Evolutionary conservation across 768 basidiomycete species (phyloP).

Genomic region (Postia placenta): DNA sequence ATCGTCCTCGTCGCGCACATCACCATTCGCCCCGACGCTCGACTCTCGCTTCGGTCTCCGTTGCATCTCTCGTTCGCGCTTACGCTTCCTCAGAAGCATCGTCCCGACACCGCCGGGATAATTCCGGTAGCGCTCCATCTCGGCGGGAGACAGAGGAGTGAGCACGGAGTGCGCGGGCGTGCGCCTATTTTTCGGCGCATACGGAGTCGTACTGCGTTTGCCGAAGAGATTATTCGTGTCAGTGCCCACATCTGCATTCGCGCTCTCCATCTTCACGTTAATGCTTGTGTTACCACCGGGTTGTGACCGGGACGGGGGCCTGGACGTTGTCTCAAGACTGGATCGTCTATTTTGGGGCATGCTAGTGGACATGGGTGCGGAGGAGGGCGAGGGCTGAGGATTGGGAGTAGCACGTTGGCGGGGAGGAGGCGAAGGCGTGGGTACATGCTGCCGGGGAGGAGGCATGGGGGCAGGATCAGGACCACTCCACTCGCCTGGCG

Average conservation of each 20-base stretch:
- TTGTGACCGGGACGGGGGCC: too few relatives aligned
- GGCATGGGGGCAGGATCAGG: background rate
- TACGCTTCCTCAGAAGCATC: conserved; percentile 46
- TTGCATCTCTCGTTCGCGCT: conserved; percentile 29
- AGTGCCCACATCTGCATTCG: too few relatives aligned
- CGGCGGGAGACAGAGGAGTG: conserved; percentile 55
- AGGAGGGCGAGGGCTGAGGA: too few relatives aligned
- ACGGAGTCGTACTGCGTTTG: conserved; percentile 35
- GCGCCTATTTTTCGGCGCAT: conserved; percentile 57
- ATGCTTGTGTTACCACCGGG: too few relatives aligned
- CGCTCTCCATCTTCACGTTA: too few relatives aligned
- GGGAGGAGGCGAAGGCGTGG: background rate
- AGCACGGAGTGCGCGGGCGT: conserved; percentile 59
- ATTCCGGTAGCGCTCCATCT: conserved; percentile 53
- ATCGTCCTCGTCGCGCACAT: conserved; percentile 15
- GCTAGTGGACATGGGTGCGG: background rate
- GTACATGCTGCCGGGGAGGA: background rate
- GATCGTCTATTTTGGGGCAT: background rate
- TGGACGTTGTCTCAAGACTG: too few relatives aligned
- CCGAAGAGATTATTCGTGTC: too few relatives aligned
- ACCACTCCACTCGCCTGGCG: background rate
- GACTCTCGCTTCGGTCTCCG: background rate
- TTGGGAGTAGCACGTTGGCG: background rate
- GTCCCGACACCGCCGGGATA: conserved; percentile 50
- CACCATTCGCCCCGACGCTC: conserved; percentile 16